A percentile compares a stretch with the other conserved stretches of the same genome.
Conservation (phyloP, 805 yeast genomes). For the Saturnispora hagleri region DNA sequence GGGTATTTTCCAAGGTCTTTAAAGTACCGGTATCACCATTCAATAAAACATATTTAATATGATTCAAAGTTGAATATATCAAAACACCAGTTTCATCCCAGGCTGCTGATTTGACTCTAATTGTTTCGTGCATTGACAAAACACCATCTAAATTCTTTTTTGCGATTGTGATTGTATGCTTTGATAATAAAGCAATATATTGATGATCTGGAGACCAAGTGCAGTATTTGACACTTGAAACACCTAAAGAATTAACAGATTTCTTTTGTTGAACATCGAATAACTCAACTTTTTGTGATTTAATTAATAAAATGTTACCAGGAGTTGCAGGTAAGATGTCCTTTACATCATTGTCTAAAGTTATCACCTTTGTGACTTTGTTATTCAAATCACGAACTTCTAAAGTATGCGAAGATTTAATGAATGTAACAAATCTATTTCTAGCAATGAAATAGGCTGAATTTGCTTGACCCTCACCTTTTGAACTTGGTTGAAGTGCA, state of each 20-base stretch:
- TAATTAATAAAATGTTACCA: slow-evolving; percentile 72
- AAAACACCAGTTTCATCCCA: slow-evolving; percentile 95
- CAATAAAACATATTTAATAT: slow-evolving; percentile 83
- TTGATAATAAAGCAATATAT: slow-evolving; percentile 77
- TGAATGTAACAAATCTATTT: slow-evolving; percentile 82
- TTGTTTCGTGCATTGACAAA: slow-evolving; percentile 89
- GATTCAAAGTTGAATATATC: slow-evolving; percentile 89
- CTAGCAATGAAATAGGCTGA: slow-evolving; percentile 90
- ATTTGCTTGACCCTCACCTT: slow-evolving; percentile 71
- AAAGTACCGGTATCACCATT: slow-evolving; percentile 95
- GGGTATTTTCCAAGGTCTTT: slow-evolving; percentile 81
- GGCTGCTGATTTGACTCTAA: slow-evolving; percentile 91
- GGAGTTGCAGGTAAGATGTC: slow-evolving; percentile 76
- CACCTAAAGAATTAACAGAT: slow-evolving; percentile 57
- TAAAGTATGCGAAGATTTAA: slow-evolving; percentile 53
- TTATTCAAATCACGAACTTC: slow-evolving; percentile 79
- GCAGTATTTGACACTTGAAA: slow-evolving; percentile 76
- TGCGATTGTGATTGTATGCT: slow-evolving; percentile 88
- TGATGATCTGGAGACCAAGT: slow-evolving; percentile 85
- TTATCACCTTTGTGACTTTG: slow-evolving; percentile 71
- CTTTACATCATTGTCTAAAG: slow-evolving; percentile 52
- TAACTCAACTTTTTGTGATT: slow-evolving; percentile 61
- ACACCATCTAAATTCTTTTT: slow-evolving; percentile 67
- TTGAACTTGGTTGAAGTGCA: slow-evolving; percentile 85
- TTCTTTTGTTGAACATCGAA: slow-evolving; percentile 92